Evolutionary conservation across 2,329 filamentous ascomycete genomes (phyloP), one percentile per base, ranked within the genome.

Genomic region (Alternaria panax): DNA sequence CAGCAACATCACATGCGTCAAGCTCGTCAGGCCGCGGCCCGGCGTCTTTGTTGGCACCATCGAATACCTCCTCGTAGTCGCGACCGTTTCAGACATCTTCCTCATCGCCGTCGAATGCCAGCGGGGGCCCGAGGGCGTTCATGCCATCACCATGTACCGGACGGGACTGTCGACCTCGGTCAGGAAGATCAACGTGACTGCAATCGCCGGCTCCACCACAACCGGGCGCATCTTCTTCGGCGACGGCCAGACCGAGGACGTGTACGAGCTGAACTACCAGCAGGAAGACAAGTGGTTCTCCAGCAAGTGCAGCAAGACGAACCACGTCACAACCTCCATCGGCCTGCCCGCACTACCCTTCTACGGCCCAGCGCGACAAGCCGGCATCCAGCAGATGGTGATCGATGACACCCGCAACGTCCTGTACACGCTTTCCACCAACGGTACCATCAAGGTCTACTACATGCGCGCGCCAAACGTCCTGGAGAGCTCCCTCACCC

Each of bases 241-340:
- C 41, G 92, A 93, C 36, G 86, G 85, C 51, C 86, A 84, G 51
- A 92, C 94, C 66, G 92, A 92, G 64, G 93, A 98, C 70, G 88
- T 99, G 47, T 92, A 95, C 76, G 95, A 99, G 79, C 86, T 99
- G 54, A 93, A 91, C 68, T 99, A 99, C 76, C 94, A 98, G 79
- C 93, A 97, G 73, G 93, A 98, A 77, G 95, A 99, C 79, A 90
- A 91, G 69, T 99, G 95, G 95, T 99, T 99, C 75, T 90, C 91
- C 53, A 93, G 89, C 77, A 87, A 91, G 66, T 96, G 92, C 75
- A 89, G 90, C 60, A 97, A 93, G 79, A 88, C 94, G 64, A 96
- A 96, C 75, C 95, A 97, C 76, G 94, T 77, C 90, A 48, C 90
- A 87, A 75, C 88, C 87, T 82, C 85, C 85, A 56, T 89, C 87